Percentiles rank a stretch among this genome's conserved stretches.
Conservation (phyloP, 768 basidiomycete genomes). For the Tulasnella sp. region DNA sequence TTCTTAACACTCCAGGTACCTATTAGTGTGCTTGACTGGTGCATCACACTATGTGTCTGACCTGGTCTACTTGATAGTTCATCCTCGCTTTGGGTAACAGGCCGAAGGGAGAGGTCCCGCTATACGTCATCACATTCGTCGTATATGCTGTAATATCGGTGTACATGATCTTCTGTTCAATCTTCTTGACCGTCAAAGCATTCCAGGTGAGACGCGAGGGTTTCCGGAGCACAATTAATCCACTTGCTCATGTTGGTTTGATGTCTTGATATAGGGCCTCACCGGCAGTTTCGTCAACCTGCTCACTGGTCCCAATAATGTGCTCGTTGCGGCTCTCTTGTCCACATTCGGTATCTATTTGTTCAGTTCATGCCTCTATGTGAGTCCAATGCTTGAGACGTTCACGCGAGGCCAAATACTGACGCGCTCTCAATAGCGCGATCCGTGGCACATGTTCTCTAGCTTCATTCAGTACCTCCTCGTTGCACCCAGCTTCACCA, state of each 20-base stretch:
- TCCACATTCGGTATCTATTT: slow-evolving; percentile 88
- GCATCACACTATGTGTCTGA: not conserved
- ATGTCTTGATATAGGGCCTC: too few species aligned
- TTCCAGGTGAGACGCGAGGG: slow-evolving; percentile 47
- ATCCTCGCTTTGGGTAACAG: slow-evolving; percentile 67
- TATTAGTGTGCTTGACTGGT: not conserved
- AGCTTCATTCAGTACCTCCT: slow-evolving; percentile 87
- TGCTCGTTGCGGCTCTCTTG: slow-evolving; percentile 75
- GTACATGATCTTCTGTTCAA: slow-evolving; percentile 80
- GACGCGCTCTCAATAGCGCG: slow-evolving; percentile 44
- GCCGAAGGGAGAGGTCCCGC: slow-evolving; percentile 76
- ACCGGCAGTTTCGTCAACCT: slow-evolving; percentile 48
- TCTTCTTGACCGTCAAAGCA: slow-evolving; percentile 70
- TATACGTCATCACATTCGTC: slow-evolving; percentile 66
- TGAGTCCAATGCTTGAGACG: slow-evolving; percentile 33
- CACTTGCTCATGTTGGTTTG: not conserved
- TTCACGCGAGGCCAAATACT: not conserved
- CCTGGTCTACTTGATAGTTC: slow-evolving; percentile 33
- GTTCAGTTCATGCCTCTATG: slow-evolving; percentile 73
- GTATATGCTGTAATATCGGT: slow-evolving; percentile 75
- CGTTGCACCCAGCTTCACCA: slow-evolving; percentile 87
- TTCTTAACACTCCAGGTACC: slow-evolving; percentile 69
- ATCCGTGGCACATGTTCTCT: slow-evolving; percentile 97
- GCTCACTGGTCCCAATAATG: slow-evolving; percentile 66
- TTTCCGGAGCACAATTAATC: not conserved